Evolutionary conservation across 1,139 yeast species (phyloP).

Genomic region (Candida sanyaensis): DNA sequence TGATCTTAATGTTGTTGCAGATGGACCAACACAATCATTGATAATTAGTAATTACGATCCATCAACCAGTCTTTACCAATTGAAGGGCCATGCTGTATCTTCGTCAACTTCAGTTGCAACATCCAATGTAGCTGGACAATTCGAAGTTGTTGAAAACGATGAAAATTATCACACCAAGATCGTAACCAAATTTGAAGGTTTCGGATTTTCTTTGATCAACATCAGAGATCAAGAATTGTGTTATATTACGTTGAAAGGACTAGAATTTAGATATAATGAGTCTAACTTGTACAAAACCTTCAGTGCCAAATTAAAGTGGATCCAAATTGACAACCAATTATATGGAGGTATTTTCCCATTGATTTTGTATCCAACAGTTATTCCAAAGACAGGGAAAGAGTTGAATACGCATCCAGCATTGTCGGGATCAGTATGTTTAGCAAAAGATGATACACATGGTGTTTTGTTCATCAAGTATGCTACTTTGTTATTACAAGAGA

Average conservation of each 20-base stretch:
- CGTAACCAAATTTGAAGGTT: conserved; percentile 74
- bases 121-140: conserved; percentile 39
- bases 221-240: conserved; percentile 73
- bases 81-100: conserved; percentile 27
- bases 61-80: conserved; percentile 69
- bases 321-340: conserved; percentile 90
- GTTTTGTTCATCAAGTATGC: conserved; percentile 90
- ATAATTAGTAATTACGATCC: conserved; percentile 85
- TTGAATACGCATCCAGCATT: conserved; percentile 89
- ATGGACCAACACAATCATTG: conserved; percentile 91
- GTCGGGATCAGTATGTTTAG: conserved; percentile 79
- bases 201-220: conserved; percentile 85
- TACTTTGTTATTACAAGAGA: conserved; percentile 82
- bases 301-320: conserved; percentile 86
- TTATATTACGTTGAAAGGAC: conserved; percentile 76
- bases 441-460: conserved; percentile 89
- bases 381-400: conserved; percentile 83
- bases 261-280: conserved; percentile 79
- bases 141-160: conserved; percentile 68
- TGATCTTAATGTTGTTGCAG: conserved; percentile 91
- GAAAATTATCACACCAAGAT: conserved; percentile 66
- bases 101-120: conserved; percentile 24
- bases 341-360: conserved; percentile 91
- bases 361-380: conserved; percentile 84
- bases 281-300: conserved; percentile 82